Evolutionary conservation across 2,329 filamentous ascomycete species (phyloP), one percentile per base, ranked within the genome.

Genomic region (Verticillium albo-atrum): DNA sequence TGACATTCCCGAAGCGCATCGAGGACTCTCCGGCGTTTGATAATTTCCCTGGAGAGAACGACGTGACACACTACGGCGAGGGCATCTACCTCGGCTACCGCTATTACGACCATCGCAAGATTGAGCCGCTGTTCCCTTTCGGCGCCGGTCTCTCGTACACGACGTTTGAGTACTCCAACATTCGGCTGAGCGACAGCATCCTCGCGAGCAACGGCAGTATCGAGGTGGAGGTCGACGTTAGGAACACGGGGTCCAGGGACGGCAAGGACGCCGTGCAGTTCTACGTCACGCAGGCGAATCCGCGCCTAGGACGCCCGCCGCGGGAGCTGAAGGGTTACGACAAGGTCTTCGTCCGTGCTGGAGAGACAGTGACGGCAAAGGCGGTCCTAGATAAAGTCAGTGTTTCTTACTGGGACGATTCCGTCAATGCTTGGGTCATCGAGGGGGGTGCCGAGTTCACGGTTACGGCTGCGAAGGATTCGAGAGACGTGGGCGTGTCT

Each of bases 11-110:
- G 1, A 77, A 75, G 34, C 75, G 77, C 2, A 68, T 86, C 2
- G 80, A 88, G 66, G 86, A 90, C 67, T 91, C 89, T 58, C 89
- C 90, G 1, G 84, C 87, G 0, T 90, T 86, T 70, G 75, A 89
- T 60, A 91, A 89, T 73, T 91, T 84, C 67, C 74, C 70, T 0
- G 69, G 79, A 2, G 83, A 88, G 66, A 64, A 68, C 23, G 57
- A 64, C 1, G 27, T 64, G 14, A 84, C 86, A 1, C 74, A 85
- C 0, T 90, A 90, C 64, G 84, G 83, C 15, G 87, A 90, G 68
- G 87, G 86, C 32, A 78, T 90, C 54, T 89, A 86, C 66, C 78
- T 90, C 37, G 88, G 87, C 1, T 90, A 90, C 70, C 77, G 86
- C 15, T 87, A 84, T 70, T 89, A 87, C 67, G 86, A 90, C 67